phyloP scores from a whole-genome alignment of 768 basidiomycete species.

The Rhodosporidiobolus odoratus region DNA sequence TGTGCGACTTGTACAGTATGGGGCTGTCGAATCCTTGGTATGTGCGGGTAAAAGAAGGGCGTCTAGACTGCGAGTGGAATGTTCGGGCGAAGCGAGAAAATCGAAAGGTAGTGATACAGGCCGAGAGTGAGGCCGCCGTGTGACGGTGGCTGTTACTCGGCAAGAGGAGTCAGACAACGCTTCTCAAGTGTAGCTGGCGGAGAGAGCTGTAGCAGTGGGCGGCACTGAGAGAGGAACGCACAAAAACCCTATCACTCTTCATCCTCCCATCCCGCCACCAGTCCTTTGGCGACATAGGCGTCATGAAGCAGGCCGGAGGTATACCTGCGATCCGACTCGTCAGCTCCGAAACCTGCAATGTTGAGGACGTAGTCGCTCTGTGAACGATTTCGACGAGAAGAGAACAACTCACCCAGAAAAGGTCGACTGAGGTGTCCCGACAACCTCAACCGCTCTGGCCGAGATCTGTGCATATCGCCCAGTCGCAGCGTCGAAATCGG shows the following conservation, averaged over 20 bases:
- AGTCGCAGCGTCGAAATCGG: not conserved
- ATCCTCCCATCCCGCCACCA: conserved; percentile 1
- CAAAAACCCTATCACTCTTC: not conserved
- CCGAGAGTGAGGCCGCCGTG: no score
- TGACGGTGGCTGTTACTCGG: no score
- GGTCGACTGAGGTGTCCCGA: conserved; percentile 17
- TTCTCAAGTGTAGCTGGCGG: no score
- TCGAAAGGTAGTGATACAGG: no score
- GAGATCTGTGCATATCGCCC: not conserved
- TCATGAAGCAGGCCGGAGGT: conserved; percentile 1
- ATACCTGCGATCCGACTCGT: conserved; percentile 7
- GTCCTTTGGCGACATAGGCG: not conserved
- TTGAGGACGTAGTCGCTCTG: no score
- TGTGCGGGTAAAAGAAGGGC: no score
- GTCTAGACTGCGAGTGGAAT: no score
- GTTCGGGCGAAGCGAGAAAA: no score
- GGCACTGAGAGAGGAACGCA: not conserved
- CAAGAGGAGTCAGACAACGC: no score
- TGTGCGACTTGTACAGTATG: no score
- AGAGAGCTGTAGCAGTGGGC: no score
- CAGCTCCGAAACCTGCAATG: not conserved
- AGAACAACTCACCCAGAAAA: conserved; percentile 6
- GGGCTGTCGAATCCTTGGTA: no score
- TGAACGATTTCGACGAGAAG: not conserved
- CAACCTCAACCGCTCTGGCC: conserved; percentile 7